Conservation (phyloP, 192 early-diverging fungal species). For the Geranomyces variabilis region DNA sequence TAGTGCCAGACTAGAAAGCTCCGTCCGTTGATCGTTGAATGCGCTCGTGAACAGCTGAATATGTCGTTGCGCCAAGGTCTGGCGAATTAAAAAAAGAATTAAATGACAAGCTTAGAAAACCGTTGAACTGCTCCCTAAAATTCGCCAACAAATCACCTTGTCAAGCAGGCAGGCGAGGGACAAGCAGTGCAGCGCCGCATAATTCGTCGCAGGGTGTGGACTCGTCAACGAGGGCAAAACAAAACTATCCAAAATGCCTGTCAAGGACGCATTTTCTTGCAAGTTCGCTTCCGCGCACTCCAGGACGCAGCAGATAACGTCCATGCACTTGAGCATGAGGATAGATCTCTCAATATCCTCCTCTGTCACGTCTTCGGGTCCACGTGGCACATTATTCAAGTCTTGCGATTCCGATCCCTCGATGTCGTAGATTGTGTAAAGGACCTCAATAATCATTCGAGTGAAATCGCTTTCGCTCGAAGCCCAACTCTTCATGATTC, state of each 20-base stretch:
- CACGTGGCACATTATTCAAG: no score
- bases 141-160: slow-evolving; percentile 59
- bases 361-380: background rate
- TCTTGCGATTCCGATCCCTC: slow-evolving; percentile 11
- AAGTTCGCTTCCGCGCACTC: slow-evolving; percentile 31
- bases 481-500: slow-evolving; percentile 74
- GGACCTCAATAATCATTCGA: slow-evolving; percentile 39
- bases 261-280: slow-evolving; percentile 18
- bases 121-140: no score
- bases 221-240: slow-evolving; percentile 23
- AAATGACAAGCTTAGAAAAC: background rate
- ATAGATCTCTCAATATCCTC: slow-evolving; percentile 19
- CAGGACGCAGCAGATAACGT: slow-evolving; percentile 29
- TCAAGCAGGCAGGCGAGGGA: slow-evolving; percentile 79
- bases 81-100: background rate
- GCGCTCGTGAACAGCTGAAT: slow-evolving; percentile 72
- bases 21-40: slow-evolving; percentile 56
- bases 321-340: slow-evolving; percentile 29
- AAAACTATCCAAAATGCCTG: slow-evolving; percentile 30
- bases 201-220: slow-evolving; percentile 50
- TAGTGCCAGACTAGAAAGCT: slow-evolving; percentile 69
- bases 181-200: slow-evolving; percentile 82
- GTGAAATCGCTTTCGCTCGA: slow-evolving; percentile 86
- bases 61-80: slow-evolving; percentile 73
- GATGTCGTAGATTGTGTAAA: slow-evolving; percentile 29